Evolutionary conservation across 1,284 basidiomycete species (phyloP).

Genomic region (Lentinula novae-zelandiae): DNA sequence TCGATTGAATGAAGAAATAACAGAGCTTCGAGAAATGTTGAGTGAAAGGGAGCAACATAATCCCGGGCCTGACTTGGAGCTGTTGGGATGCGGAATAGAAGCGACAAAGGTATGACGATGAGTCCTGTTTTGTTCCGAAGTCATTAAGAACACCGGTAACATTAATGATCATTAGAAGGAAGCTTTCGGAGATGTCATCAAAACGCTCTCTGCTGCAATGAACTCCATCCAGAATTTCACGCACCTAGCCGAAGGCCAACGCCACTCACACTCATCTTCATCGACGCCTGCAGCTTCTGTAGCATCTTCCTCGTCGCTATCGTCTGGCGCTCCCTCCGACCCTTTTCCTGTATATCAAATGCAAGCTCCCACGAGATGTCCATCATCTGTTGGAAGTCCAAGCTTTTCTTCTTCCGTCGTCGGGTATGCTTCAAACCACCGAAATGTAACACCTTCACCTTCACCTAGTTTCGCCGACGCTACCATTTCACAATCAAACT

Average conservation of each 20-base stretch:
- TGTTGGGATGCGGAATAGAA: background rate
- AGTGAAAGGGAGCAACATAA: background rate
- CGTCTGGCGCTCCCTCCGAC: background rate
- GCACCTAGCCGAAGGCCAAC: background rate
- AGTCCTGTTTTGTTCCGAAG: background rate
- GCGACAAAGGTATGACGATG: background rate
- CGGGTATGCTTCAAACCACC: background rate
- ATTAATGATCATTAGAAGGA: background rate
- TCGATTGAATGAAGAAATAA: constrained; percentile 1
- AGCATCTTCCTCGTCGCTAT: background rate
- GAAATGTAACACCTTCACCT: background rate
- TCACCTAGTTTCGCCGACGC: background rate
- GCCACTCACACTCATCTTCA: background rate
- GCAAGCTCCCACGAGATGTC: background rate
- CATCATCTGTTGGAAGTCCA: background rate
- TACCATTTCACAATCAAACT: background rate
- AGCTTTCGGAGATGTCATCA: background rate
- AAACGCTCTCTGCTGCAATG: background rate
- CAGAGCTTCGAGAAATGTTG: background rate
- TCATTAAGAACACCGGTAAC: background rate
- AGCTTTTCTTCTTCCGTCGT: background rate
- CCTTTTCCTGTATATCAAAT: background rate
- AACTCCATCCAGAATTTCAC: constrained; percentile 2
- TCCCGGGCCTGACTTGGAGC: too few species aligned
- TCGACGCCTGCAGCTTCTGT: background rate